Evolutionary conservation across 2,329 filamentous ascomycete species (phyloP).

Genomic region (Aspergillus sp.): DNA sequence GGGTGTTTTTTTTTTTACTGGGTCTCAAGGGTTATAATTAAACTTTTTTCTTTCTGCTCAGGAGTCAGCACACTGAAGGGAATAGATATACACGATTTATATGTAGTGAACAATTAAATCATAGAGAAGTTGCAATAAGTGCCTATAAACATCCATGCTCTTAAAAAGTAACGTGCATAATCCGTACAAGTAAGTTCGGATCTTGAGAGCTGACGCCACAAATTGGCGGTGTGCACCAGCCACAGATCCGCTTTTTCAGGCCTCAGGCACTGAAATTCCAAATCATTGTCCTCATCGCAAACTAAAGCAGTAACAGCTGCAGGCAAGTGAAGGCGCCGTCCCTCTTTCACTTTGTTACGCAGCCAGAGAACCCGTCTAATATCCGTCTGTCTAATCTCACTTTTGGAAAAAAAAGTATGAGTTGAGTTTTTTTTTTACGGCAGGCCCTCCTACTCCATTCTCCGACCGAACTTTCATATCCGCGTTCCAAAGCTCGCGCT

Average conservation of each 20-base stretch:
- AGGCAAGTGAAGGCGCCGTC: neutral
- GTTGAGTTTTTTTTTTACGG: conserved; percentile 28
- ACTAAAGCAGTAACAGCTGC: conserved; percentile 21
- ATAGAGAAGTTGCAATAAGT: neutral
- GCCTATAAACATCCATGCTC: neutral
- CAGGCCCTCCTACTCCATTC: conserved; percentile 5
- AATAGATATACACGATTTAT: neutral
- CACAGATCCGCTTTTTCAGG: conserved; percentile 13
- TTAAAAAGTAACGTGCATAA: neutral
- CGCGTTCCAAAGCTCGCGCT: neutral
- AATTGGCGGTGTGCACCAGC: conserved; percentile 30
- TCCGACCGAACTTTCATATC: conserved; percentile 19
- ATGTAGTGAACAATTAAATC: neutral
- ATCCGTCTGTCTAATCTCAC: neutral
- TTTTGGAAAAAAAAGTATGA: conserved; percentile 27
- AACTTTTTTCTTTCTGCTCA: neutral
- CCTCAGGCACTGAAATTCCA: conserved; percentile 14
- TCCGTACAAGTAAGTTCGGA: neutral
- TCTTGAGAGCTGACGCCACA: conserved; percentile 3
- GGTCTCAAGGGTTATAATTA: conserved; percentile 2
- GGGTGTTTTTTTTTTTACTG: neutral
- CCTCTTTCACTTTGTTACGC: conserved; percentile 8
- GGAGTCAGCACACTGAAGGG: no score
- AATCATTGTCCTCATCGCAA: conserved; percentile 3
- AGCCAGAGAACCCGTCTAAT: conserved; percentile 1